A percentile compares a stretch with the other conserved stretches of the same genome.
These are phyloP conservation scores for Kwoniella shivajii DNA, from an alignment of 1,284 basidiomycete genomes.

Conservation along the genomic window DNA sequence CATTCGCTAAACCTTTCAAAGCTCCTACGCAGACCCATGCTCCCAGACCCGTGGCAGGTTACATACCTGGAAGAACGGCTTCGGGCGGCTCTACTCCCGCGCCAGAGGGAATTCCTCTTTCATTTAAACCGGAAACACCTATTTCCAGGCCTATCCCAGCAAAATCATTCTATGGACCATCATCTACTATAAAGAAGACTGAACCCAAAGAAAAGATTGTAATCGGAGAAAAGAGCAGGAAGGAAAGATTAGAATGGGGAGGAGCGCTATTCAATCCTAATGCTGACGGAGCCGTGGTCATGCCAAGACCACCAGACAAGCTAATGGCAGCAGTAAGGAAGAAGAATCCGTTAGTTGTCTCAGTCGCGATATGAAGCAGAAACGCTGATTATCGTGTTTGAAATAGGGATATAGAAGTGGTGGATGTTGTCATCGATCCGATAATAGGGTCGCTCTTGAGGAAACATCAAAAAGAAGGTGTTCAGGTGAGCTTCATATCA, in stretches of 20 bases:
- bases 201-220: conserved; percentile 23
- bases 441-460: conserved; percentile 74
- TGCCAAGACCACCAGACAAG: conserved; percentile 73
- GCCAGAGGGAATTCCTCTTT: neutral
- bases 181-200: neutral
- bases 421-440: conserved; percentile 94
- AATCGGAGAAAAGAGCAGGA: conserved; percentile 43
- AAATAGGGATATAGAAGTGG: conserved; percentile 56
- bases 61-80: conserved; percentile 17
- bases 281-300: conserved; percentile 76
- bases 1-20: conserved; percentile 38
- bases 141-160: neutral
- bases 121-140: neutral
- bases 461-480: conserved; percentile 88
- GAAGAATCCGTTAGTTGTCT: neutral
- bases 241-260: conserved; percentile 34
- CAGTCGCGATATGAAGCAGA: neutral
- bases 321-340: neutral
- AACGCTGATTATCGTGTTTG: conserved; percentile 7
- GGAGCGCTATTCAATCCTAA: conserved; percentile 62
- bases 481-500: conserved; percentile 38
- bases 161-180: neutral
- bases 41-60: conserved; percentile 17
- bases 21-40: conserved; percentile 28
- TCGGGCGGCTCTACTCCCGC: neutral